phyloP scores from a whole-genome alignment of 2,329 filamentous ascomycete genomes.

The Trichophyton mentagrophytes region DNA sequence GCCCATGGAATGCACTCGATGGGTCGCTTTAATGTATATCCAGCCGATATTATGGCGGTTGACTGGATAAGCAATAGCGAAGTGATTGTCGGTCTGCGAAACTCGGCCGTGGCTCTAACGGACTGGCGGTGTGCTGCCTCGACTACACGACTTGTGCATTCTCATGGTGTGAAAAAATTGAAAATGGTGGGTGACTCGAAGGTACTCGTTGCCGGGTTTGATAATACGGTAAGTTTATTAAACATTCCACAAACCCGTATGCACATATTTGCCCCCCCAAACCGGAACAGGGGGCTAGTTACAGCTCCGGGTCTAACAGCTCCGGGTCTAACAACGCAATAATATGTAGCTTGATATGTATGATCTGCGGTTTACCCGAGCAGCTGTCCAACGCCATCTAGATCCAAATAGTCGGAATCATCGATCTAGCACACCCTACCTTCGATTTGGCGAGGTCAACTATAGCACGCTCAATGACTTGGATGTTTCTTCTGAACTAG shows the following conservation, averaged over 20 bases:
- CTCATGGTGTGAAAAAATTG: conserved; percentile 24
- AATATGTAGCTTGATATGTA: conserved; percentile 29
- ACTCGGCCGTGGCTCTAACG: conserved; percentile 25
- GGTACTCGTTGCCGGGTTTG: conserved; percentile 19
- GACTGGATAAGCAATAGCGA: conserved; percentile 29
- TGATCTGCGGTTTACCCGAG: conserved; percentile 27
- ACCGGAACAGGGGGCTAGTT: no score
- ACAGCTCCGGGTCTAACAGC: not conserved
- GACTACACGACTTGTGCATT: conserved; percentile 24
- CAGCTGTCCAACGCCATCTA: conserved; percentile 18
- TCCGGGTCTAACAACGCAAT: not conserved
- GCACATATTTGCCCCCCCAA: no score
- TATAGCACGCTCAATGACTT: conserved; percentile 21
- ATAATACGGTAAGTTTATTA: conserved; percentile 7
- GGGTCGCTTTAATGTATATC: conserved; percentile 14
- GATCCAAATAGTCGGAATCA: conserved; percentile 19
- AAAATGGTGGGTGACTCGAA: conserved; percentile 25
- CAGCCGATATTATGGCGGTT: conserved; percentile 19
- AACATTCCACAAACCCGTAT: not conserved
- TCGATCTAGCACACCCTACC: conserved; percentile 24
- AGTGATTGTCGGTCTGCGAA: conserved; percentile 25
- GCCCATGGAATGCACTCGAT: conserved; percentile 20
- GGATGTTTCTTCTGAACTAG: conserved; percentile 27
- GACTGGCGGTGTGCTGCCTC: conserved; percentile 23
- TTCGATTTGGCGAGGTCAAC: conserved; percentile 25